Evolutionary conservation across 306 rosid genomes (phyloP), one percentile per base, ranked within the genome.

Genomic region (Quercus dentata): DNA sequence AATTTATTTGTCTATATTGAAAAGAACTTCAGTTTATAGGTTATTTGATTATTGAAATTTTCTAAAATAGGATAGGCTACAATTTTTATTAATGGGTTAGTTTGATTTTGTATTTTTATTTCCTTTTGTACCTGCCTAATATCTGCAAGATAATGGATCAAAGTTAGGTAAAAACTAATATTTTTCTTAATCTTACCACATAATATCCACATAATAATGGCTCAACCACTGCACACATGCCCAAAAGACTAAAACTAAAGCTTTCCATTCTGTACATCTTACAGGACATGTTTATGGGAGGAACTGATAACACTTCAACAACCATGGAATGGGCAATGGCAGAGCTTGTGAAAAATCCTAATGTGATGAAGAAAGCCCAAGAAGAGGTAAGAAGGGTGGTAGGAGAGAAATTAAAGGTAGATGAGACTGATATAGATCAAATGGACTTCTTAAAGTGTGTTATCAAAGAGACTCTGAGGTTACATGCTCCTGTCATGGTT

Each of bases 271-370:
- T 71, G 62, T 17, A 4, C 41, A 1, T 28, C 30, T 80, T 79
- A 18, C 64, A 91, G 94, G 92, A 93, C 76, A 85, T 91, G 91
- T 83, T 89, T 63, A 19, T 87, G 10, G 90, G 75, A 69, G 88
- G 87, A 31, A 73, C 41, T 2, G 90, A 89, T 17, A 73, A 94
- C 6, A 8, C 52, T 0, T 13, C 86, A 21, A n/a, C 84, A 18
- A 2, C 81, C 13, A 3, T 83, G 64, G 87, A 86, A 68, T 91
- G 94, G 98, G 61, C 78, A 11, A 58, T 91, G 75, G 65, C 90
- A 54, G 92, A 91, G 79, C 81, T 91, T 0, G 5, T 74, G 17
- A 87, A 75, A 70, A 86, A 83, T 69, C 92, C 89, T 41, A 12
- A 3, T 0, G 74, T 51, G 52, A 83, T 91, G 90, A 81, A 88